These are phyloP conservation scores for Alternaria panax DNA, from an alignment of 2,329 filamentous ascomycete species.

Conservation along the genomic window DNA sequence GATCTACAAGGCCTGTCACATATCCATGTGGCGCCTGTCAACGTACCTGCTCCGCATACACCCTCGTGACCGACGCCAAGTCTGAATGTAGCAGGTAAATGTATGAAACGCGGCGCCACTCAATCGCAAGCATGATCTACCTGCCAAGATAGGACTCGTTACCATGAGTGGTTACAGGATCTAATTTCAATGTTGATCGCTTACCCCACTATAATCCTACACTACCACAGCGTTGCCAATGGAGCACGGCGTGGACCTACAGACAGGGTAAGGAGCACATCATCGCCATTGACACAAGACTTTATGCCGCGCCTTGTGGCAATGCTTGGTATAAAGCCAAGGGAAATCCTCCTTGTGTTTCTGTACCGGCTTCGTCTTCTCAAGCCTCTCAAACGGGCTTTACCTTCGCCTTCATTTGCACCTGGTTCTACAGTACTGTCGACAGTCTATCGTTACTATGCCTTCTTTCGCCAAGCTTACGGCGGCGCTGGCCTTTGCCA, in stretches of 20 bases:
- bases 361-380: slow-evolving; percentile 20
- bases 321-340: slow-evolving; percentile 41
- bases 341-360: slow-evolving; percentile 24
- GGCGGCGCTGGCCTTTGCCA: slow-evolving; percentile 40
- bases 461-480: slow-evolving; percentile 44
- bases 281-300: slow-evolving; percentile 15
- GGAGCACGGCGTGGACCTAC: slow-evolving; percentile 13
- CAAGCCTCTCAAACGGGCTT: slow-evolving; percentile 18
- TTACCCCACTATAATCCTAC: slow-evolving; percentile 16
- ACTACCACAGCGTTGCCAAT: slow-evolving; percentile 12
- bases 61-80: slow-evolving; percentile 14
- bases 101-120: slow-evolving; percentile 22
- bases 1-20: not conserved
- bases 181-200: slow-evolving; percentile 38
- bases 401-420: slow-evolving; percentile 20
- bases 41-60: not conserved
- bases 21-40: slow-evolving; percentile 10
- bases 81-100: slow-evolving; percentile 40
- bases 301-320: slow-evolving; percentile 18
- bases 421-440: slow-evolving; percentile 16
- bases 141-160: slow-evolving; percentile 41
- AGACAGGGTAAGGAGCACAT: slow-evolving; percentile 17
- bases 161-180: slow-evolving; percentile 29
- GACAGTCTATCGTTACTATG: slow-evolving; percentile 33
- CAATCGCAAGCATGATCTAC: slow-evolving; percentile 26